Evolutionary conservation across 768 basidiomycete species (phyloP), one percentile per base, ranked within the genome.

Genomic region (Boletus reticuloceps): DNA sequence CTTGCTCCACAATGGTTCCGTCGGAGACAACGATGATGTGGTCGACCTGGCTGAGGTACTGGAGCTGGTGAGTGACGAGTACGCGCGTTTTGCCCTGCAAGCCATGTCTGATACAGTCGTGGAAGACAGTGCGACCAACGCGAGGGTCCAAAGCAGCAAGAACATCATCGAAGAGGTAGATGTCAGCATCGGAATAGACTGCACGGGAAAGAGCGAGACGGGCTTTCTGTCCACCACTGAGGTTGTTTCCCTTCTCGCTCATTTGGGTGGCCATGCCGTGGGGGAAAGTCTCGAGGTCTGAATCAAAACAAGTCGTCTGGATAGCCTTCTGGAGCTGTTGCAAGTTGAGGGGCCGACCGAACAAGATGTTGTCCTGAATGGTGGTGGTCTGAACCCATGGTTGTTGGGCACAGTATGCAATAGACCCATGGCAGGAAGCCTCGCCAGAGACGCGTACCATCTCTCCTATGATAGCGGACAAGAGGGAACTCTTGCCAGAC

Each of bases 161-260:
- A 39, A 80, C 67, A 50, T 80, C 77, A 58, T 80, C 79, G 42
- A 80, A 71, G 17, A 80, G 69, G 47, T 79, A 68, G 44, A 77
- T 71, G 4, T 72, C 68, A 8, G 78, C 72, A 45, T 72, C 62
- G 6, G 74, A 73, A 54, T 80, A 80, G 14, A 80, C 66, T 5
- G 78, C 78, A 29, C 79, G 70, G 29, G 79, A 78, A 36, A 80
- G 66, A 5, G 75, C 71, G 25, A 81, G 71, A 34, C 79, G 67
- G 7, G 79, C 80, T 61, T 79, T 81, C 61, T 81, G 79, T 36
- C 79, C 80, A 41, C 80, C 80, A 54, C 71, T 74, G 29, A 61
- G 64, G 47, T 75, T 79, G 44, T 72, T 68, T 34, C 78, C 78
- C 56, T 78, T 78, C 58, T 80, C 78, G 31, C 76, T 79, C 55